These are phyloP conservation scores for Scheffersomyces cryptocercus DNA, from an alignment of 1,139 yeast species.

Conservation along the genomic window DNA sequence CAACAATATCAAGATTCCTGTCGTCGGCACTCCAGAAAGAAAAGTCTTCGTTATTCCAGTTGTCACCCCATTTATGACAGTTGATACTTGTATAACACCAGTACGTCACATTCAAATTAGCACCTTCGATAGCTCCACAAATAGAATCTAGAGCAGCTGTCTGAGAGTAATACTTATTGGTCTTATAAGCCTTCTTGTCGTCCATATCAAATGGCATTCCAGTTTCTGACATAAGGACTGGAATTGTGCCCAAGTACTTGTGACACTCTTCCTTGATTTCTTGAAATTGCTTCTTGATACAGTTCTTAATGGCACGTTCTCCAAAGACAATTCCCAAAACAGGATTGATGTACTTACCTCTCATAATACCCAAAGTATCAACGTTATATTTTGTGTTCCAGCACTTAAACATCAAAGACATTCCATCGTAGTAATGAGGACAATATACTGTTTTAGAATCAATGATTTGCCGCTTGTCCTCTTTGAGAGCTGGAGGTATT, in stretches of 20 bases:
- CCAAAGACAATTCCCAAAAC: conserved; percentile 79
- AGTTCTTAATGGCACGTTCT: conserved; percentile 71
- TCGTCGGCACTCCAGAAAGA: conserved; percentile 83
- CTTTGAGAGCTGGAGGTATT: conserved; percentile 67
- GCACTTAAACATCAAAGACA: conserved; percentile 84
- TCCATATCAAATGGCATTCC: conserved; percentile 98
- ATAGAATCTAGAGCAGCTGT: conserved; percentile 84
- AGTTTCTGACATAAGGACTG: conserved; percentile 85
- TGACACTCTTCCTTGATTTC: conserved; percentile 66
- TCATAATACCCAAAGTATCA: conserved; percentile 86
- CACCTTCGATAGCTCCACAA: conserved; percentile 72
- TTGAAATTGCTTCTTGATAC: conserved; percentile 63
- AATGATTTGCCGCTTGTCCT: conserved; percentile 48
- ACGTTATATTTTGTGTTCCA: conserved; percentile 81
- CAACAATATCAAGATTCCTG: conserved; percentile 25
- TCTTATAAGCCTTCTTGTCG: conserved; percentile 61
- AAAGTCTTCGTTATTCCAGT: conserved; percentile 92
- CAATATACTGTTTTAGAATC: conserved; percentile 72
- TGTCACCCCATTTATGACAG: conserved; percentile 81
- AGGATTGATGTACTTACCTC: conserved; percentile 75
- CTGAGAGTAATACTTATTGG: conserved; percentile 70
- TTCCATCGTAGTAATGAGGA: conserved; percentile 92
- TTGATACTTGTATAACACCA: conserved; percentile 84
- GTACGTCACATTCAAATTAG: conserved; percentile 68
- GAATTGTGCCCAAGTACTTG: conserved; percentile 60